Conservation (phyloP, 306 rosid species). For the Rubus parviflorus region DNA sequence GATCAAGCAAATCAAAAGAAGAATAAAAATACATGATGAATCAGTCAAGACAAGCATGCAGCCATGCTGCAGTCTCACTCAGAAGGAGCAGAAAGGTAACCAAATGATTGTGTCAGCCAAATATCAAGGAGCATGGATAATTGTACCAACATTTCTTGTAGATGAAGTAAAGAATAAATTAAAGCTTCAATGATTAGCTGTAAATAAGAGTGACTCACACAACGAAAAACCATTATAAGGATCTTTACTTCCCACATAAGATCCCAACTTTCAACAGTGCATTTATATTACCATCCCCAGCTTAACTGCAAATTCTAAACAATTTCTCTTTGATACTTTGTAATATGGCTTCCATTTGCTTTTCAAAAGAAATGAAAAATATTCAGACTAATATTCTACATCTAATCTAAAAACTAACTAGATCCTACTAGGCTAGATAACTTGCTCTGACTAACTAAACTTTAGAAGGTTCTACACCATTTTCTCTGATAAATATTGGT, state of each 20-base stretch:
- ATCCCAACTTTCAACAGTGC: background rate
- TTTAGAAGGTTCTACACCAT: background rate
- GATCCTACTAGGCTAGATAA: background rate
- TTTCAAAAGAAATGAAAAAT: background rate
- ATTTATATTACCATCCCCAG: background rate
- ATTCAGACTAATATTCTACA: background rate
- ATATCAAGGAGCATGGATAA: background rate
- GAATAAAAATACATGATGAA: background rate
- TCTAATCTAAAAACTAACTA: background rate
- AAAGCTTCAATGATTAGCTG: background rate
- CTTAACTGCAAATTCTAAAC: background rate
- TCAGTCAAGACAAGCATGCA: background rate
- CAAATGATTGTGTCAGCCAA: background rate
- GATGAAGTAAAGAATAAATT: background rate
- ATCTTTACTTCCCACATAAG: background rate
- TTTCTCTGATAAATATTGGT: background rate
- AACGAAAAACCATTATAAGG: background rate
- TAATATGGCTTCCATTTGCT: background rate
- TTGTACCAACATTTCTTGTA: background rate
- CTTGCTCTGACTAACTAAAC: background rate
- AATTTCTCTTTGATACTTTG: background rate
- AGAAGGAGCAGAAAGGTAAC: background rate
- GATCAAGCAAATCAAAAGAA: constrained; percentile 8
- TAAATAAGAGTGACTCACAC: background rate
- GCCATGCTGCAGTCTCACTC: background rate